A percentile compares a stretch with the other conserved stretches of the same genome.
phyloP scores from a whole-genome alignment of 148 eudicot species.

The Tetragonia tetragonoides region DNA sequence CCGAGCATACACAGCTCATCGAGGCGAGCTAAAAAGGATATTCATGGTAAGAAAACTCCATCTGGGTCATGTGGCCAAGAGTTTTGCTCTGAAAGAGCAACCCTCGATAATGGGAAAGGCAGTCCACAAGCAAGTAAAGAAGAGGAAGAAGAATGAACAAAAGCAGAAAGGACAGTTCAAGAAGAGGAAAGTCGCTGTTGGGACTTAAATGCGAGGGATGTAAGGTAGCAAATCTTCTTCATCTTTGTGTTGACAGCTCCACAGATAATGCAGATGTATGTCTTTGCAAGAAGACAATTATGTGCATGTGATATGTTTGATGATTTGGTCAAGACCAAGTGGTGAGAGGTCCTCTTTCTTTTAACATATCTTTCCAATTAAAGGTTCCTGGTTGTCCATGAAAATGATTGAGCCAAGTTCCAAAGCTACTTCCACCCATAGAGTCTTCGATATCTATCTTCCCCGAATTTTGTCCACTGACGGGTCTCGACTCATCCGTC shows the following conservation, averaged over 20 bases:
- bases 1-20: conserved; percentile 90
- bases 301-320: conserved; percentile 40
- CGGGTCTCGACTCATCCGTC: not conserved
- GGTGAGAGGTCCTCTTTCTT: conserved; percentile 16
- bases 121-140: conserved; percentile 50
- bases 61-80: conserved; percentile 84
- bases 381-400: conserved; percentile 13
- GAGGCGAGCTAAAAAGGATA: conserved; percentile 81
- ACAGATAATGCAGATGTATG: conserved; percentile 16
- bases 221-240: conserved; percentile 33
- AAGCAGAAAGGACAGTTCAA: conserved; percentile 47
- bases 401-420: conserved; percentile 15
- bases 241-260: conserved; percentile 28
- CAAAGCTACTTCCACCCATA: not conserved
- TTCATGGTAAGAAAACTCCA: conserved; percentile 90
- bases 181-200: conserved; percentile 46
- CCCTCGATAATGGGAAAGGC: conserved; percentile 79
- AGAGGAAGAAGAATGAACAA: conserved; percentile 69
- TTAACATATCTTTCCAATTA: conserved; percentile 15
- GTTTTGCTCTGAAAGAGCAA: conserved; percentile 82
- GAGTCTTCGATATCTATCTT: not conserved
- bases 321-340: conserved; percentile 28
- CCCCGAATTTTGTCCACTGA: not conserved
- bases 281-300: conserved; percentile 21
- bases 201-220: conserved; percentile 26